phyloP scores from a whole-genome alignment of 192 early-diverging fungal genomes.

The Gamsiella multidivaricata region DNA sequence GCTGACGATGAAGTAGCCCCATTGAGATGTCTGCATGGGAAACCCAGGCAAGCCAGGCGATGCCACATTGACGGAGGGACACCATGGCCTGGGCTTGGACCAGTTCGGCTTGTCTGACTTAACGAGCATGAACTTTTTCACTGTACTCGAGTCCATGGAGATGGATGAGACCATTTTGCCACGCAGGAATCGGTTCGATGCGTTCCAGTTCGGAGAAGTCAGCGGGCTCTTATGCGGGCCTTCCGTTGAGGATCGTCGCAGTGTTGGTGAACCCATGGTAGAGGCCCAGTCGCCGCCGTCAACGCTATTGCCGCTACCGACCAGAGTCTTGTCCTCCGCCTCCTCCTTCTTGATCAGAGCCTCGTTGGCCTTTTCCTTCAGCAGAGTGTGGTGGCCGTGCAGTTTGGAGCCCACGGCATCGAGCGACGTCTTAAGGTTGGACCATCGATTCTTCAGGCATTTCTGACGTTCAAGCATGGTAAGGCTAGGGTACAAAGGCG shows the following conservation, averaged over 20 bases:
- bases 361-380: constrained; percentile 23
- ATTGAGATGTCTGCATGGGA: constrained; percentile 31
- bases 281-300: constrained; percentile 11
- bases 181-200: constrained; percentile 23
- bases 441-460: constrained; percentile 35
- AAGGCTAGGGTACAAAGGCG: constrained; percentile 34
- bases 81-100: constrained; percentile 39
- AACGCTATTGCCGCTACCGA: constrained; percentile 20
- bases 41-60: constrained; percentile 47
- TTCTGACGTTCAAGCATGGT: constrained; percentile 42
- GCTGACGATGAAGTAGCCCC: constrained; percentile 40
- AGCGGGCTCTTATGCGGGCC: constrained; percentile 7
- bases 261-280: neutral
- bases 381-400: constrained; percentile 15
- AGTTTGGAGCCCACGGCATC: constrained; percentile 29
- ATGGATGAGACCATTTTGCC: constrained; percentile 28
- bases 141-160: constrained; percentile 31
- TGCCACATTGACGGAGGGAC: constrained; percentile 13
- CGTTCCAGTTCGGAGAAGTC: constrained; percentile 12
- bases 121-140: constrained; percentile 36
- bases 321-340: constrained; percentile 17
- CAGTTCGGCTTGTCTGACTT: constrained; percentile 30
- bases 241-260: constrained; percentile 12
- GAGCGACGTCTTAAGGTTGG: constrained; percentile 35
- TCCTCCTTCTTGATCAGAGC: constrained; percentile 21